Percentiles rank a stretch among this genome's conserved stretches.
These are phyloP conservation scores for Scheffersomyces insectosa DNA, from an alignment of 1,139 yeast genomes.

Conservation along the genomic window DNA sequence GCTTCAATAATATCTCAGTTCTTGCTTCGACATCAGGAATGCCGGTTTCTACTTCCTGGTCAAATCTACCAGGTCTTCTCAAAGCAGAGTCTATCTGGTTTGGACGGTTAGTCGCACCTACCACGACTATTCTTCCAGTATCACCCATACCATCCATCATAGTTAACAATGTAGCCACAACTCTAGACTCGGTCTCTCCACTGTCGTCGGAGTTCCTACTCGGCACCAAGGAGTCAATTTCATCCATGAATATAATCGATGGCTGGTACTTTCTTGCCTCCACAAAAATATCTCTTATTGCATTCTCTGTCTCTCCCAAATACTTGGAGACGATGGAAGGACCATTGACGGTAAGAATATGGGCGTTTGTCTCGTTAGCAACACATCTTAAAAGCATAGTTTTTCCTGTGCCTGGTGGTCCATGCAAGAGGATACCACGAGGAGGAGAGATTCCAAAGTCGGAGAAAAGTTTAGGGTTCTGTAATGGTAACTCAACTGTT, in stretches of 20 bases:
- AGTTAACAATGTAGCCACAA: conserved; percentile 84
- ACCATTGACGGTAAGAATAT: conserved; percentile 81
- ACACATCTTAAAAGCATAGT: conserved; percentile 84
- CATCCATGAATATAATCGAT: conserved; percentile 83
- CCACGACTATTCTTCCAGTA: conserved; percentile 67
- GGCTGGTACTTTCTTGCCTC: conserved; percentile 90
- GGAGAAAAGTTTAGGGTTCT: conserved; percentile 72
- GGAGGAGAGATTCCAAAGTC: conserved; percentile 92
- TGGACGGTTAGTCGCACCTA: conserved; percentile 82
- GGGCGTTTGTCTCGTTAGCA: conserved; percentile 73
- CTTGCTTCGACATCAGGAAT: conserved; percentile 75
- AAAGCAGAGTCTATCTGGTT: conserved; percentile 66
- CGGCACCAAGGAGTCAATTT: conserved; percentile 88
- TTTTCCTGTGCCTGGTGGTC: conserved; percentile 98
- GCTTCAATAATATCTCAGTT: conserved; percentile 60
- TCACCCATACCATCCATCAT: conserved; percentile 88
- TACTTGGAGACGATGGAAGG: conserved; percentile 92
- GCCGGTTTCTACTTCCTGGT: conserved; percentile 79
- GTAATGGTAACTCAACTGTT: conserved; percentile 78
- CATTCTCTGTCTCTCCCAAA: conserved; percentile 89
- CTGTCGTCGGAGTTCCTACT: conserved; percentile 78
- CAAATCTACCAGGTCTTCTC: conserved; percentile 74
- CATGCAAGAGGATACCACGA: conserved; percentile 84
- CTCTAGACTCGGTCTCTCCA: conserved; percentile 86
- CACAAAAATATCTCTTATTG: conserved; percentile 73